These are phyloP conservation scores for Russula sp. DNA, from an alignment of 768 basidiomycete genomes.

Conservation along the genomic window DNA sequence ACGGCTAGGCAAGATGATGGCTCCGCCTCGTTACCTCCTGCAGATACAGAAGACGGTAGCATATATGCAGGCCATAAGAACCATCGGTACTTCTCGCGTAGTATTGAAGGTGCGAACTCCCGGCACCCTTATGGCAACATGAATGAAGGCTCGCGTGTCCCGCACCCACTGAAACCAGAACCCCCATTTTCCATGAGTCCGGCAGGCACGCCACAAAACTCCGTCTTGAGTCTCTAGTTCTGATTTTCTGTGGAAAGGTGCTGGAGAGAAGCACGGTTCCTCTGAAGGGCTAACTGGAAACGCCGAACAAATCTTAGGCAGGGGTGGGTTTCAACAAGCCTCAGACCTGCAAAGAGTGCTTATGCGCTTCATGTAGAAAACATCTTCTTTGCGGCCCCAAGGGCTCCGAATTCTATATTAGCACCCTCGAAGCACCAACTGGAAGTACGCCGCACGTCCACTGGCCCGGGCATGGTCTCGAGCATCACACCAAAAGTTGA, in stretches of 20 bases:
- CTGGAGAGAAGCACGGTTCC: not conserved
- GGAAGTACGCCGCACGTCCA: not conserved
- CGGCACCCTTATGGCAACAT: not conserved
- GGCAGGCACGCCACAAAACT: constrained; percentile 1
- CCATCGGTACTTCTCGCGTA: constrained; percentile 5
- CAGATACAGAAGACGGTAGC: constrained; percentile 2
- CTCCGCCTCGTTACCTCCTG: not conserved
- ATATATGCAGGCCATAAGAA: constrained; percentile 14
- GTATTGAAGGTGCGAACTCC: not conserved
- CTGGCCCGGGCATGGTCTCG: not conserved
- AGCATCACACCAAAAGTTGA: constrained; percentile 2
- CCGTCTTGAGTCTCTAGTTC: not conserved
- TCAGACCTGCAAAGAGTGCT: not conserved
- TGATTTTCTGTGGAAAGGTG: constrained; percentile 2
- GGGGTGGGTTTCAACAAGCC: not conserved
- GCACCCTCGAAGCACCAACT: not conserved
- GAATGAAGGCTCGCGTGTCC: not conserved
- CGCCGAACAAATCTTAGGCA: not conserved
- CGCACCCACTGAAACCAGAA: not conserved
- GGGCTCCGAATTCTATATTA: not conserved
- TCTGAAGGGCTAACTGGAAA: not conserved
- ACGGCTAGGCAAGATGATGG: not conserved
- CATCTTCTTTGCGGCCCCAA: not conserved
- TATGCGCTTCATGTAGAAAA: not conserved
- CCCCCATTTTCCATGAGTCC: not conserved